These are phyloP conservation scores for Penicillium subrubescens DNA, from an alignment of 495 filamentous ascomycete genomes.

Conservation along the genomic window DNA sequence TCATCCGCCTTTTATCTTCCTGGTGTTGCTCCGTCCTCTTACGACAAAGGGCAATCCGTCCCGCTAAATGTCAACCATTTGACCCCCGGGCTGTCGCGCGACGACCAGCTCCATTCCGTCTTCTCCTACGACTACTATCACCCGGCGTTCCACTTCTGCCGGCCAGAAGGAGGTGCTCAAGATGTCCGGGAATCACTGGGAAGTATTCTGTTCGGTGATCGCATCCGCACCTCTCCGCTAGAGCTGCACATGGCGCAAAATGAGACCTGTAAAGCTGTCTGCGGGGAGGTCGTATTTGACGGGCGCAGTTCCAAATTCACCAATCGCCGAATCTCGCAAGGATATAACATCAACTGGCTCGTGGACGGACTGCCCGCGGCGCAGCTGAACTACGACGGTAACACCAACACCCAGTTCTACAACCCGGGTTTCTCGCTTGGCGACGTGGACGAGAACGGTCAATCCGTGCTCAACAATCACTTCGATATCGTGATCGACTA, in stretches of 20 bases:
- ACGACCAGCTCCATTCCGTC: constrained; percentile 83
- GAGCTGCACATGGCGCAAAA: constrained; percentile 82
- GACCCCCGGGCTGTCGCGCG: constrained; percentile 77
- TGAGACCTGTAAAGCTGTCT: constrained; percentile 82
- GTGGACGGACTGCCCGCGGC: constrained; percentile 92
- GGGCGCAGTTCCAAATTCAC: constrained; percentile 72
- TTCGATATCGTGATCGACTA: constrained; percentile 94
- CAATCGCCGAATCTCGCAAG: constrained; percentile 76
- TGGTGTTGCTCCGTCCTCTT: constrained; percentile 92
- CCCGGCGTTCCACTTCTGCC: constrained; percentile 81
- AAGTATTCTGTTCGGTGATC: constrained; percentile 95
- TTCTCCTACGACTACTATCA: constrained; percentile 96
- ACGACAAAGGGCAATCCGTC: constrained; percentile 73
- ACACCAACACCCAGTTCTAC: constrained; percentile 75
- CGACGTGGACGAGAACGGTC: constrained; percentile 53
- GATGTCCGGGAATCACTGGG: constrained; percentile 85
- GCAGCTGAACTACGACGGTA: constrained; percentile 70
- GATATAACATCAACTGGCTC: constrained; percentile 91
- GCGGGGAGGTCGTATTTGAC: constrained; percentile 65
- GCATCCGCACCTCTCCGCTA: constrained; percentile 89
- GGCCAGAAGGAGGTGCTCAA: constrained; percentile 70
- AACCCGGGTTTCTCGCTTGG: constrained; percentile 88
- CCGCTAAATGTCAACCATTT: constrained; percentile 90
- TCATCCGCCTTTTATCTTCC: constrained; percentile 90
- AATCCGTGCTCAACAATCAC: constrained; percentile 80